Percentiles rank a stretch among this genome's conserved stretches.
Evolutionary conservation across 257 asterid species (phyloP).

Genomic region (Forsythia suspensa): DNA sequence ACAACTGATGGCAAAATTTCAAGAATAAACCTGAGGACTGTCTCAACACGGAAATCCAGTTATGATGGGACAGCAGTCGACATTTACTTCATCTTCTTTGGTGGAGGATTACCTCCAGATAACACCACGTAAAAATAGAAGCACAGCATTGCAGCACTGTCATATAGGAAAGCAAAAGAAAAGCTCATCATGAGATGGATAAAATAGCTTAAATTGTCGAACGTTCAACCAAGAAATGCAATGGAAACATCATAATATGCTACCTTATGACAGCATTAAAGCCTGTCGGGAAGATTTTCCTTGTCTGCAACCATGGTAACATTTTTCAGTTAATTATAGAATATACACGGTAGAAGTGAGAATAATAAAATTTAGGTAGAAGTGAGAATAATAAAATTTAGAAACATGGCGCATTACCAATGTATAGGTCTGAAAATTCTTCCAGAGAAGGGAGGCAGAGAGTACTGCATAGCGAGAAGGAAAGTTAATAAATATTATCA

Average conservation of each 20-base stretch:
- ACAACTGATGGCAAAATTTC: background rate
- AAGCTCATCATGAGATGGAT: background rate
- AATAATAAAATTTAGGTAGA: too few relatives aligned
- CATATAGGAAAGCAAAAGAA: slow-evolving; percentile 9
- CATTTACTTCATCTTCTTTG: slow-evolving; percentile 53
- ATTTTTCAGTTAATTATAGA: slow-evolving; percentile 11
- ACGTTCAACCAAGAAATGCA: background rate
- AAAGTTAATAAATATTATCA: background rate
- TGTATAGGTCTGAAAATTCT: slow-evolving; percentile 67
- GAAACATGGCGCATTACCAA: slow-evolving; percentile 42
- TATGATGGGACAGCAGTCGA: slow-evolving; percentile 31
- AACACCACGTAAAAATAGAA: slow-evolving; percentile 82
- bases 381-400: background rate
- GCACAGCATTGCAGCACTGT: slow-evolving; percentile 86
- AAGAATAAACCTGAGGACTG: background rate
- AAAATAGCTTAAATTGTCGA: background rate
- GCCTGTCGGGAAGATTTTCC: slow-evolving; percentile 63
- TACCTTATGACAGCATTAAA: slow-evolving; percentile 74
- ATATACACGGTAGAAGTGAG: background rate
- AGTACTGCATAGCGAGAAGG: slow-evolving; percentile 56
- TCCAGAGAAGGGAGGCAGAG: slow-evolving; percentile 63
- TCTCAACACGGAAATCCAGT: slow-evolving; percentile 22
- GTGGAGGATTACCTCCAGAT: slow-evolving; percentile 71
- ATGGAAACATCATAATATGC: background rate
- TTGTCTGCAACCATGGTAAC: slow-evolving; percentile 39